Evolutionary conservation across 2,329 filamentous ascomycete genomes (phyloP).

Genomic region (Aphanocladium album): DNA sequence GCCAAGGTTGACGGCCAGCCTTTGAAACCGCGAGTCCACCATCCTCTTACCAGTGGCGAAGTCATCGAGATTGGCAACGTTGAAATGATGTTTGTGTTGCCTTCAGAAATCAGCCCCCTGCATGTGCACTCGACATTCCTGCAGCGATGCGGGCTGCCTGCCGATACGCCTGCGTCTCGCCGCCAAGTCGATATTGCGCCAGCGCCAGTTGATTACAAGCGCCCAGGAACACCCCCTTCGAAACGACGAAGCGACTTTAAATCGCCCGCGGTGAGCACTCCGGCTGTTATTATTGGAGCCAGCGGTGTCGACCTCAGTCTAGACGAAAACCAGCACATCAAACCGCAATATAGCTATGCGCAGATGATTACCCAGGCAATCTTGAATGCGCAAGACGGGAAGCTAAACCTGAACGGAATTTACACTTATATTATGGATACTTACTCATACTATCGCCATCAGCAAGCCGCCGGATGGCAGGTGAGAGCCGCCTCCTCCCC

Average conservation of each 20-base stretch:
- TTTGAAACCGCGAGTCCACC: slow-evolving; percentile 61
- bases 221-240: slow-evolving; percentile 56
- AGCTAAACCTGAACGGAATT: slow-evolving; percentile 85
- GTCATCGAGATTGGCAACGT: slow-evolving; percentile 88
- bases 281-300: slow-evolving; percentile 34
- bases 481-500: slow-evolving; percentile 39
- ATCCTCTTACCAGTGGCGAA: slow-evolving; percentile 73
- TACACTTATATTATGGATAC: slow-evolving; percentile 88
- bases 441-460: slow-evolving; percentile 90
- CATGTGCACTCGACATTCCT: slow-evolving; percentile 65
- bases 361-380: slow-evolving; percentile 97
- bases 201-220: slow-evolving; percentile 55
- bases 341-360: slow-evolving; percentile 93
- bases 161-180: slow-evolving; percentile 24
- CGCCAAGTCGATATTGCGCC: slow-evolving; percentile 50
- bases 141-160: slow-evolving; percentile 56
- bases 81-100: slow-evolving; percentile 99
- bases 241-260: slow-evolving; percentile 25
- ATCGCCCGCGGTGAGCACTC: slow-evolving; percentile 31
- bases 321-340: slow-evolving; percentile 83
- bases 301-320: slow-evolving; percentile 69
- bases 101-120: slow-evolving; percentile 62
- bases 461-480: slow-evolving; percentile 79
- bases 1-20: slow-evolving; percentile 73
- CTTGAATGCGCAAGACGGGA: slow-evolving; percentile 77